Evolutionary conservation across 176 grass and related monocot genomes (phyloP).

Genomic region (Bothriochloa decipiens): DNA sequence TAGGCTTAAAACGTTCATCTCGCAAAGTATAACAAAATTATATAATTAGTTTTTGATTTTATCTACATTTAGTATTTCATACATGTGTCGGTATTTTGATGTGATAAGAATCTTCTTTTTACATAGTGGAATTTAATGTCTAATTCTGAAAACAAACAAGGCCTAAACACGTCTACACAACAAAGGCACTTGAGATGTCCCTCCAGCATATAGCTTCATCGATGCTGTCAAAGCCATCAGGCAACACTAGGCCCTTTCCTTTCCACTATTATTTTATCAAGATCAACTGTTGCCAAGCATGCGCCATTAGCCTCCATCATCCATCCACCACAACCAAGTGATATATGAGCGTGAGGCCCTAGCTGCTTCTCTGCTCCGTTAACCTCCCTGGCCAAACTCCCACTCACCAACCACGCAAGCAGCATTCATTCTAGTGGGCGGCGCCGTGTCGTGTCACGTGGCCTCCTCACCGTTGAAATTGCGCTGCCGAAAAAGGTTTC

Average conservation of each 20-base stretch:
- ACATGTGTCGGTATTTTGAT: too few species aligned
- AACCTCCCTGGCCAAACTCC: neutral
- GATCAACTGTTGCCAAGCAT: neutral
- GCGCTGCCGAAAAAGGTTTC: neutral
- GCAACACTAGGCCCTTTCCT: neutral
- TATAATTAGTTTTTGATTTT: too few species aligned
- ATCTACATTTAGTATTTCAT: too few species aligned
- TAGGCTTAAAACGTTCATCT: too few species aligned
- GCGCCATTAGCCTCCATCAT: conserved; percentile 37
- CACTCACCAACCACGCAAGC: neutral
- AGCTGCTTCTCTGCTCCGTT: too few species aligned
- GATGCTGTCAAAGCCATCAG: conserved; percentile 7
- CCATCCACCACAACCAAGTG: neutral
- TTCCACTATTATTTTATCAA: neutral
- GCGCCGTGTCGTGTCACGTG: conserved; percentile 23
- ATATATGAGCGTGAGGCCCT: too few species aligned
- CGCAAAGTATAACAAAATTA: too few species aligned
- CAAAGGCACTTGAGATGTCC: conserved; percentile 37
- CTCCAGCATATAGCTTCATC: neutral
- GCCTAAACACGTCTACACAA: neutral
- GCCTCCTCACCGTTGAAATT: conserved; percentile 34
- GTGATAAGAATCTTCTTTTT: too few species aligned
- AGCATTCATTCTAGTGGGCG: too few species aligned
- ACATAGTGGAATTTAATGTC: too few species aligned
- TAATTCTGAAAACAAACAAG: too few species aligned